Evolutionary conservation across 2,329 filamentous ascomycete species (phyloP).

Genomic region (Bertia moriformis): DNA sequence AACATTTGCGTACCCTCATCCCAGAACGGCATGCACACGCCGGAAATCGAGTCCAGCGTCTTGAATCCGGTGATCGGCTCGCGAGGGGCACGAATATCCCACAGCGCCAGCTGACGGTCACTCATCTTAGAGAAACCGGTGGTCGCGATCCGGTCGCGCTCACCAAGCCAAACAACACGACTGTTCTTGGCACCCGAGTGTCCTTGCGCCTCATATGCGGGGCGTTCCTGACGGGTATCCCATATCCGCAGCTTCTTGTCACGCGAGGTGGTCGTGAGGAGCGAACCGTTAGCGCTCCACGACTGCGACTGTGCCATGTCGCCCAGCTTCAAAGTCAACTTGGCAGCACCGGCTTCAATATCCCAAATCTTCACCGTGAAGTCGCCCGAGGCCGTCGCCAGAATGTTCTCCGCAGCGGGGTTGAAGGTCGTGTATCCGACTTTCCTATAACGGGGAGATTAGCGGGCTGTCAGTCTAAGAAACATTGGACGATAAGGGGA

Average conservation of each 20-base stretch:
- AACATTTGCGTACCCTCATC: constrained; percentile 61
- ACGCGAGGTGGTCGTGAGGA: constrained; percentile 56
- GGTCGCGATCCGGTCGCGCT: constrained; percentile 57
- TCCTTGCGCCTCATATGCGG: constrained; percentile 50
- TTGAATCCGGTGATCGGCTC: constrained; percentile 58
- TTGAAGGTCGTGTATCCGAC: constrained; percentile 67
- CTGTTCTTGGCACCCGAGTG: constrained; percentile 64
- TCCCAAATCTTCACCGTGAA: constrained; percentile 66
- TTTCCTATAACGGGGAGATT: constrained; percentile 40
- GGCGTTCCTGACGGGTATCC: constrained; percentile 60
- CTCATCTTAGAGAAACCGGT: constrained; percentile 69
- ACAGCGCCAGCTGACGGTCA: constrained; percentile 59
- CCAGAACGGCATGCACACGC: constrained; percentile 70
- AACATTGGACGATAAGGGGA: not conserved
- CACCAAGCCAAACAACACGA: constrained; percentile 61
- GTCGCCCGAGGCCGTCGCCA: constrained; percentile 60
- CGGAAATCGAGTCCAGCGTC: constrained; percentile 58
- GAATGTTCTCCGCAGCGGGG: constrained; percentile 57
- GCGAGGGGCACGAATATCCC: constrained; percentile 49
- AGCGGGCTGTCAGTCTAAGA: no score
- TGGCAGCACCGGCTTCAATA: constrained; percentile 47
- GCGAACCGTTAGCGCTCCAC: constrained; percentile 57
- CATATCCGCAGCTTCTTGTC: constrained; percentile 66
- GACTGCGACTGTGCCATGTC: constrained; percentile 65
- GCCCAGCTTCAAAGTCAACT: constrained; percentile 49